Conservation (phyloP, 1,284 basidiomycete genomes). For the Mycosarcoma maydis region DNA sequence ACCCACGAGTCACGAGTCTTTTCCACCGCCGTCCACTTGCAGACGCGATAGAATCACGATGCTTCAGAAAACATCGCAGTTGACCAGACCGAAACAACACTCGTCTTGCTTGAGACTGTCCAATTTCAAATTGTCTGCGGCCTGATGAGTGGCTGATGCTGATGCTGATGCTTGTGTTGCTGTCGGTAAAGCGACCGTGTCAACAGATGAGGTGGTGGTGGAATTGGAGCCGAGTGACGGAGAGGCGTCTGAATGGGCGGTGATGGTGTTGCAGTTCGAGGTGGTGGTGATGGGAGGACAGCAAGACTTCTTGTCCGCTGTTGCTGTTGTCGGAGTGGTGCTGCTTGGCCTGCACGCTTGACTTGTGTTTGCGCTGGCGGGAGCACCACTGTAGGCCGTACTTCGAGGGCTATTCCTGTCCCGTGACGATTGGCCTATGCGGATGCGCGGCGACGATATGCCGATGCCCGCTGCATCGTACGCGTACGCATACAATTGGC, state of each 20-base stretch:
- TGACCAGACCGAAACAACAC: constrained; percentile 46
- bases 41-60: constrained; percentile 37
- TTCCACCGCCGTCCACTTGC: no score
- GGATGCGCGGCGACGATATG: neutral
- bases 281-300: neutral
- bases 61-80: constrained; percentile 30
- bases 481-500: neutral
- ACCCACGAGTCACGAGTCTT: no score
- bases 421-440: neutral
- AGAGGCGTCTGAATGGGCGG: neutral
- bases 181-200: no score
- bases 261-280: neutral
- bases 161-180: neutral
- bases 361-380: neutral
- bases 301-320: neutral
- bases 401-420: neutral
- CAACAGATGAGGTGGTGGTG: neutral
- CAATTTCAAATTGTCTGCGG: neutral
- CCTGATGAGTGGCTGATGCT: no score
- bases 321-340: neutral
- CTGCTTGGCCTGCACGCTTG: neutral
- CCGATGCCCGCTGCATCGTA: no score
- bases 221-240: no score
- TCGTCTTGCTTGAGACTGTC: constrained; percentile 17
- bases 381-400: neutral